These are phyloP conservation scores for Xerocomus minutiporus DNA, from an alignment of 1,284 basidiomycete species.

Conservation along the genomic window DNA sequence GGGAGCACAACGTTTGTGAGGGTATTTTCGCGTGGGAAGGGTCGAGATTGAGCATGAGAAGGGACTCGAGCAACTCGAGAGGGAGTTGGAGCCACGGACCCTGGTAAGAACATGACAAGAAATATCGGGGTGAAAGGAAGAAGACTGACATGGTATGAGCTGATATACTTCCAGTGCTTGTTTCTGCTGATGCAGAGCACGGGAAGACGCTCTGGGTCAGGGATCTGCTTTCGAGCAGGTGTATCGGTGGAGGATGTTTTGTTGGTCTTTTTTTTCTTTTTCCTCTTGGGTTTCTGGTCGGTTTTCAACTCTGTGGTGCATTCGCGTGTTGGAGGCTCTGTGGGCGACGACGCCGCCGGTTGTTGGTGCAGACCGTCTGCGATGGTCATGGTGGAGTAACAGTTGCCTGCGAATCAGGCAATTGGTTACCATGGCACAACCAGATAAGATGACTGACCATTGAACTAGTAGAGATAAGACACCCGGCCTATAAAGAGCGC, in stretches of 20 bases:
- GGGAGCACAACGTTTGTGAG: conserved; percentile 22
- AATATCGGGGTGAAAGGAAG: background rate
- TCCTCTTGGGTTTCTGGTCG: conserved; percentile 40
- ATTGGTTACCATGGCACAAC: too few species aligned
- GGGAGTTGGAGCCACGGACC: conserved; percentile 86
- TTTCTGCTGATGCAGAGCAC: conserved; percentile 78
- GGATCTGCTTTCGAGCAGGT: conserved; percentile 17
- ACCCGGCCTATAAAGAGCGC: background rate
- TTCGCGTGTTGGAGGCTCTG: conserved; percentile 1
- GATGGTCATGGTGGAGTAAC: conserved; percentile 1
- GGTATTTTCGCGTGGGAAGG: conserved; percentile 50
- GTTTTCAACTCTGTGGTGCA: conserved; percentile 1
- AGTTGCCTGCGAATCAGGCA: too few species aligned
- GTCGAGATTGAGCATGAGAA: conserved; percentile 70
- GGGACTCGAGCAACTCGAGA: conserved; percentile 73
- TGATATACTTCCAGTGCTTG: conserved; percentile 85
- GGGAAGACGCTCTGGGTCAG: conserved; percentile 43
- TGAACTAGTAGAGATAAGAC: too few species aligned
- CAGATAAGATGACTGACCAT: too few species aligned
- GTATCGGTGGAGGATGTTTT: conserved; percentile 36
- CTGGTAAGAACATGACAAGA: conserved; percentile 35
- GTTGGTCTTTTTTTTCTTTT: conserved; percentile 68
- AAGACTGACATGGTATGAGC: conserved; percentile 74
- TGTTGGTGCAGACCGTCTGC: background rate
- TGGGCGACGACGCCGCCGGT: background rate